Evolutionary conservation across 2,329 filamentous ascomycete genomes (phyloP).

Genomic region (Alternaria hordeiaustralica): DNA sequence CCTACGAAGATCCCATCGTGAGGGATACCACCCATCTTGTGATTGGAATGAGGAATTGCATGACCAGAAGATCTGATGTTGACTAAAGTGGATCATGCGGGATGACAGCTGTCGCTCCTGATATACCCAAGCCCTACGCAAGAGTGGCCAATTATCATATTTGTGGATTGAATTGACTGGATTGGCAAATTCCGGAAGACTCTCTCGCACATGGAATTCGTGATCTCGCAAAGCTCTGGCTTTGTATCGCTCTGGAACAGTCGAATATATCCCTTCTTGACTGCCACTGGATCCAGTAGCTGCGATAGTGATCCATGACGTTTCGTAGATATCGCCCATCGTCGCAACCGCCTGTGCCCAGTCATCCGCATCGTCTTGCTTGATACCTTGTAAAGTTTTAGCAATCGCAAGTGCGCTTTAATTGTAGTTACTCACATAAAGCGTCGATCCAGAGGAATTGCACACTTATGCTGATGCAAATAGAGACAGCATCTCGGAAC

Average conservation of each 20-base stretch:
- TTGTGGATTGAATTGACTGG: no score
- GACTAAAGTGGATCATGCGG: background rate
- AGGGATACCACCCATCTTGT: background rate
- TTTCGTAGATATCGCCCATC: background rate
- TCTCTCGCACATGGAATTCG: background rate
- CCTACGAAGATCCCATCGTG: background rate
- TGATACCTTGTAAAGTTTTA: background rate
- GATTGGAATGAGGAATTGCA: background rate
- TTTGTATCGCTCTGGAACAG: background rate
- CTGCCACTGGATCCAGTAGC: background rate
- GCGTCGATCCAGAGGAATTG: background rate
- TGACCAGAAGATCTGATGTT: background rate
- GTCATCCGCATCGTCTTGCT: background rate
- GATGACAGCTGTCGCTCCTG: background rate
- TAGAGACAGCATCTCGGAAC: background rate
- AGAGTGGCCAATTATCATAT: background rate
- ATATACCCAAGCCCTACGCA: background rate
- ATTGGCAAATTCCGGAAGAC: no score
- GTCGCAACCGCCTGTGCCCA: background rate
- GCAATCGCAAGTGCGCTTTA: no score
- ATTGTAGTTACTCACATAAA: background rate
- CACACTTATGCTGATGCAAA: fast-evolving
- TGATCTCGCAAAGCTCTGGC: background rate
- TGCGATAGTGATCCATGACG: background rate
- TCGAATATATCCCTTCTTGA: background rate